phyloP scores from a whole-genome alignment of 192 early-diverging fungal species.

The Funneliformis mosseae region DNA sequence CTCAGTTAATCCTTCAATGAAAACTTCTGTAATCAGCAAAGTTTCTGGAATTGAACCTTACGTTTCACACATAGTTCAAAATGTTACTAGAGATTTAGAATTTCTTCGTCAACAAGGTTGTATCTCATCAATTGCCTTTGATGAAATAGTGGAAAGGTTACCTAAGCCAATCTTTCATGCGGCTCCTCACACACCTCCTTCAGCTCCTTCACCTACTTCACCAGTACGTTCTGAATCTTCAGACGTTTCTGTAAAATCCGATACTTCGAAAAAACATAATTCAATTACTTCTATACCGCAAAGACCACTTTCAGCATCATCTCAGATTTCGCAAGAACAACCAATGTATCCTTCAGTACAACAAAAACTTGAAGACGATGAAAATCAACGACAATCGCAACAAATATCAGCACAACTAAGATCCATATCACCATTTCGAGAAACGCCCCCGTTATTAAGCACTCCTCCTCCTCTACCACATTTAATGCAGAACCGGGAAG shows the following conservation, averaged over 20 bases:
- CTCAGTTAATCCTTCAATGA: neutral
- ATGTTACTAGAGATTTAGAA: neutral
- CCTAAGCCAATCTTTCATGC: neutral
- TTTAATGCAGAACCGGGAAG: neutral
- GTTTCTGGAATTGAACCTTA: neutral
- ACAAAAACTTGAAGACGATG: neutral
- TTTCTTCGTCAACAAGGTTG: conserved; percentile 2
- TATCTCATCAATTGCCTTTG: neutral
- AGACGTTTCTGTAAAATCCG: neutral
- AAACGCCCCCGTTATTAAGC: neutral
- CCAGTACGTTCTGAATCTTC: neutral
- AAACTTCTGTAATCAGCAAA: neutral
- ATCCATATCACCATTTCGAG: neutral
- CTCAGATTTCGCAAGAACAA: neutral
- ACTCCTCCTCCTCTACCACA: neutral
- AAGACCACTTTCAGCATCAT: neutral
- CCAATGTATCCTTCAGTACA: neutral
- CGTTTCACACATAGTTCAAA: neutral
- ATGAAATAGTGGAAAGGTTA: conserved; percentile 8
- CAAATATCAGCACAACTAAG: too few species aligned
- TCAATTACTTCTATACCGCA: neutral
- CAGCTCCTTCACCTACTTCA: neutral
- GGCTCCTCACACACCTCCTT: neutral
- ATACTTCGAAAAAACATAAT: neutral
- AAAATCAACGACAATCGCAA: neutral